Conservation (phyloP, 805 yeast species). For the Barnettozyma salicaria region DNA sequence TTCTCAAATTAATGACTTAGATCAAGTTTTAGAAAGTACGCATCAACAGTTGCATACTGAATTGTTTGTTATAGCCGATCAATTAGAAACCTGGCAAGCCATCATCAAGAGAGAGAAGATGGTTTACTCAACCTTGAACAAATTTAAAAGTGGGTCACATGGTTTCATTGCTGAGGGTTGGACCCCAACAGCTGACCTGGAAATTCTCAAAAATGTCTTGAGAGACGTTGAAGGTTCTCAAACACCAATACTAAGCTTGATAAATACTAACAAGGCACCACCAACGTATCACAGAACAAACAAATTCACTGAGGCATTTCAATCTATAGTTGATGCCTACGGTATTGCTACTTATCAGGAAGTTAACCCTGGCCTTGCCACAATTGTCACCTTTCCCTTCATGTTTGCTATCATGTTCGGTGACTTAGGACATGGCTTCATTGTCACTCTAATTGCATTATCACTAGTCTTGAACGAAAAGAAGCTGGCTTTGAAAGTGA, state of each 20-base stretch:
- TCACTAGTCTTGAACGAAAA: conserved; percentile 69
- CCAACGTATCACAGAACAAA: conserved; percentile 95
- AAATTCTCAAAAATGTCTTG: conserved; percentile 57
- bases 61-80: conserved; percentile 69
- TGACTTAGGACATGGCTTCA: conserved; percentile 93
- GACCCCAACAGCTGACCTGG: conserved; percentile 79
- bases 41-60: conserved; percentile 70
- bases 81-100: conserved; percentile 68
- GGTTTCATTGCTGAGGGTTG: conserved; percentile 95
- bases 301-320: conserved; percentile 91
- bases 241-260: conserved; percentile 40
- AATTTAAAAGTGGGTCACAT: conserved; percentile 78
- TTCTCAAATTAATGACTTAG: conserved; percentile 36
- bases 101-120: conserved; percentile 73
- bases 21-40: conserved; percentile 57
- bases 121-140: conserved; percentile 70
- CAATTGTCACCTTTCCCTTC: conserved; percentile 93
- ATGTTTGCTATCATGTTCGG: conserved; percentile 99
- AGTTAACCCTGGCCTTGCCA: conserved; percentile 93
- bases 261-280: conserved; percentile 78
- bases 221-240: conserved; percentile 40
- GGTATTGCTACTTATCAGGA: conserved; percentile 92
- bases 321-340: conserved; percentile 89
- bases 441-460: conserved; percentile 69
- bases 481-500: conserved; percentile 56